These are phyloP conservation scores for Aschersonia sp. DNA, from an alignment of 2,329 filamentous ascomycete genomes.

Conservation along the genomic window DNA sequence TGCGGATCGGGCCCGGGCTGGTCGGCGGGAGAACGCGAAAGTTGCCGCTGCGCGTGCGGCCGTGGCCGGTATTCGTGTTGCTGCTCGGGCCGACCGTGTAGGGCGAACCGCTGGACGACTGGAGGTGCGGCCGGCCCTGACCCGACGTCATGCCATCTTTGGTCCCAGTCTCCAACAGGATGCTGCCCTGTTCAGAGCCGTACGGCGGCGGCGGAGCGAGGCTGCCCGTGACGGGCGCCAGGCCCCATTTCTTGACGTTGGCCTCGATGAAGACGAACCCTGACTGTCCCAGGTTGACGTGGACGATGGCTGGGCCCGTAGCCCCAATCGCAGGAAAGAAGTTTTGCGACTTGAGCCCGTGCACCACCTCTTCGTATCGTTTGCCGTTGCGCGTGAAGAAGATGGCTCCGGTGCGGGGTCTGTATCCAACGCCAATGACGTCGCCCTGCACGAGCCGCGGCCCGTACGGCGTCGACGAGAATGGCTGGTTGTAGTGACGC, in stretches of 20 bases:
- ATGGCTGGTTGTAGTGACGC: slow-evolving; percentile 86
- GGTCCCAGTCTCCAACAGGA: slow-evolving; percentile 74
- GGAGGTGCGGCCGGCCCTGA: slow-evolving; percentile 29
- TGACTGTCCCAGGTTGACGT: slow-evolving; percentile 96
- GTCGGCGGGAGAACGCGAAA: slow-evolving; percentile 62
- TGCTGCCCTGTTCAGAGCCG: slow-evolving; percentile 91
- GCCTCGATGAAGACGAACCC: slow-evolving; percentile 98
- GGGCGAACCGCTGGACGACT: slow-evolving; percentile 23
- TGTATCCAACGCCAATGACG: slow-evolving; percentile 89
- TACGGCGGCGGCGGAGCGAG: slow-evolving; percentile 92
- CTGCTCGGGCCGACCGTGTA: slow-evolving; percentile 25
- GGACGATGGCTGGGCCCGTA: slow-evolving; percentile 80
- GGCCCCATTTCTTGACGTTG: slow-evolving; percentile 98
- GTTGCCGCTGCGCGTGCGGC: slow-evolving; percentile 62
- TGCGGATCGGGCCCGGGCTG: slow-evolving; percentile 78
- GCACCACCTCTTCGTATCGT: slow-evolving; percentile 84
- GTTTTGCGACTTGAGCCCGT: slow-evolving; percentile 87
- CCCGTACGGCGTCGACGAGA: slow-evolving; percentile 64
- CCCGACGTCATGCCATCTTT: slow-evolving; percentile 40
- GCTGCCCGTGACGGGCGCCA: slow-evolving; percentile 90
- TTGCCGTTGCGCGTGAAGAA: slow-evolving; percentile 99
- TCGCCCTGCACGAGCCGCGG: slow-evolving; percentile 83
- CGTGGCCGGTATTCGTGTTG: slow-evolving; percentile 47
- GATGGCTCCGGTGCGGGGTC: slow-evolving; percentile 82
- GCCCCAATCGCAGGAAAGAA: slow-evolving; percentile 97